Base-by-base conservation (phyloP, 305 asterid species). In the Fraxinus velutina region DNA sequence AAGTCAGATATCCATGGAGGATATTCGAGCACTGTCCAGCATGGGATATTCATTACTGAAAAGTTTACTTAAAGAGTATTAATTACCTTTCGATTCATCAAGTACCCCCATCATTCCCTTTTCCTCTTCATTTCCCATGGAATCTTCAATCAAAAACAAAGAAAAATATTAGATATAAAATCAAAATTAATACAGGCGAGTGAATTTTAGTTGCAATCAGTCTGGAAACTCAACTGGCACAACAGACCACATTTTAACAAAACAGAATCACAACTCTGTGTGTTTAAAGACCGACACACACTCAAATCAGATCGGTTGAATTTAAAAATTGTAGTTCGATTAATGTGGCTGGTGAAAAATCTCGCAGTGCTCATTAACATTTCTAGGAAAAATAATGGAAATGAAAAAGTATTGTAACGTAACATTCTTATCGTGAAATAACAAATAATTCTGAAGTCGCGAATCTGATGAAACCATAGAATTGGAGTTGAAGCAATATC, bases 71-170 rank as follows among this genome's bases (percentile, higher is more conserved):
- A 76, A 39, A 34, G 42, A 82, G 81, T 22, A 74, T 70, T 29
- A 73, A 50, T 81, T 89, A 94, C 97, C 97, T 86, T 92, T 96
- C 2, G 95, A 86, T 74, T 92, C 97, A 30, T 92, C 98, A 83
- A 89, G 90, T 36, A 83, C 83, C 47, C 91, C 97, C 78, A 77
- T 87, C 83, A 90, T 75, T 5, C 88, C 86, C 82, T 89, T 95
- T 84, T 91, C 97, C 76, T 92, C 99, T 68, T 90, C 93, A 85
- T 85, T 92, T 78, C 95, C 98, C 84, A 88, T 60, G 85, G 90
- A 84, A 82, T 85, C 86, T 90, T 88, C 79, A 83, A 66, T 50
- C 19, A 86, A 47, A 74, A 39, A 72, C 15, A 75, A 78, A 50
- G 5, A 64, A 27, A 79, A 80, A 70, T 7, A 82, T 74, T 57